Evolutionary conservation across 1,139 yeast species (phyloP), one percentile per base, ranked within the genome.

Genomic region (Geotrichum citri-aurantii): DNA sequence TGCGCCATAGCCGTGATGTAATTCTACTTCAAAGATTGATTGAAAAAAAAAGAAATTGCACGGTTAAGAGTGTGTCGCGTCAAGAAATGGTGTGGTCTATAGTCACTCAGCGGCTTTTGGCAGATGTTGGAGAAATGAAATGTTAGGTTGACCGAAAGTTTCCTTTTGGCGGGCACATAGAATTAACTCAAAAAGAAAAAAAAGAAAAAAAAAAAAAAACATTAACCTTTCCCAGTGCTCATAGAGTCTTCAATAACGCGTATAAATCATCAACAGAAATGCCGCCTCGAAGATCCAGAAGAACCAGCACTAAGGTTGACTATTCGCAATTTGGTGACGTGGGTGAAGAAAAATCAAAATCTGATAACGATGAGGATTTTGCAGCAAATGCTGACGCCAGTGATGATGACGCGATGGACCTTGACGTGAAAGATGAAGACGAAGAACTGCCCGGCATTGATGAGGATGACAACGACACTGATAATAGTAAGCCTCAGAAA

Each of bases 321-420:
- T 68, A 68, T 49, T 61, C 68, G n/a, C 57, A 61, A 37, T 52
- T 65, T 37, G 68, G 63, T 27, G 51, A 60, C 3, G 54, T 60
- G 10, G 65, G 54, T 12, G 54, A 31, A 2, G 58, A 44, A 1
- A 48, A 40, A 24, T 44, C 19, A 12, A 54, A 52, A 19, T 56
- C 48, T 14, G 51, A 55, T 23, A 37, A 48, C 10, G 56, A 54
- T 33, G 23, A 24, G 12, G 64, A 62, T n/a, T 55, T 60, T 23
- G 58, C 65, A 8, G 70, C 65, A 19, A 67, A 65, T 52, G 66
- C 61, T 42, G 59, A 57, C 12, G 59, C 54, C 8, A 65, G 57
- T 10, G 61, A 31, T n/a, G 59, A 53, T 11, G 60, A 44, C 7
- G 64, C 55, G 10, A 61, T 48, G 12, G 63, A 49, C 23, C 58